These are phyloP conservation scores for Yamadazyma membranifaciens DNA, from an alignment of 1,139 yeast genomes.

Conservation along the genomic window DNA sequence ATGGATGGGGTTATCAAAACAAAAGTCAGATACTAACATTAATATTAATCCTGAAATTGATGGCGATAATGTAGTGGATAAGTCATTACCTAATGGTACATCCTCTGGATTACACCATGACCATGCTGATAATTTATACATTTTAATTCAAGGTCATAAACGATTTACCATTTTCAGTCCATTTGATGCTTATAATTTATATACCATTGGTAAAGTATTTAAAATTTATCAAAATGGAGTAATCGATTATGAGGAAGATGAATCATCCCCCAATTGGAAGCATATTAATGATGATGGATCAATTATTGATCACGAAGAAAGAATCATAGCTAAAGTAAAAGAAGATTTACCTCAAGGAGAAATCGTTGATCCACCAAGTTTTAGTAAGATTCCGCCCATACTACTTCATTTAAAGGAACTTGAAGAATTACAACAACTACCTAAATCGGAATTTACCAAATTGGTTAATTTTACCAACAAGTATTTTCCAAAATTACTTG, in stretches of 20 bases:
- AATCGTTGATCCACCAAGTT: slow-evolving; percentile 65
- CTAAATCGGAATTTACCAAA: slow-evolving; percentile 21
- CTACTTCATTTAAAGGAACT: slow-evolving; percentile 56
- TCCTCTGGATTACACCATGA: slow-evolving; percentile 82
- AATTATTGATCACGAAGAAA: slow-evolving; percentile 17
- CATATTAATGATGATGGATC: slow-evolving; percentile 64
- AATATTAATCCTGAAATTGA: background rate
- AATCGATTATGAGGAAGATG: slow-evolving; percentile 56
- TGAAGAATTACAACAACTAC: slow-evolving; percentile 16
- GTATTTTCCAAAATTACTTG: slow-evolving; percentile 48
- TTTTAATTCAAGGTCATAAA: slow-evolving; percentile 59
- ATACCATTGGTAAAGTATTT: slow-evolving; percentile 58
- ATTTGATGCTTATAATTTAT: slow-evolving; percentile 51
- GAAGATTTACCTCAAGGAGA: slow-evolving; percentile 18
- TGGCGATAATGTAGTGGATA: slow-evolving; percentile 37
- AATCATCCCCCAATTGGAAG: slow-evolving; percentile 57
- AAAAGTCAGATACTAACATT: background rate
- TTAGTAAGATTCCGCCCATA: slow-evolving; percentile 60
- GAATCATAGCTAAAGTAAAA: background rate
- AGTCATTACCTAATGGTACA: slow-evolving; percentile 52
- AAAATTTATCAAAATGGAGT: slow-evolving; percentile 58
- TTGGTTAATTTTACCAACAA: slow-evolving; percentile 28
- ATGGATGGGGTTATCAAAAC: slow-evolving; percentile 57
- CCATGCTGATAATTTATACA: slow-evolving; percentile 71
- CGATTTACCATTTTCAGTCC: slow-evolving; percentile 68